These are phyloP conservation scores for Blastocystis sp. DNA, from an alignment of 352 stramenopile genomes.

Conservation along the genomic window DNA sequence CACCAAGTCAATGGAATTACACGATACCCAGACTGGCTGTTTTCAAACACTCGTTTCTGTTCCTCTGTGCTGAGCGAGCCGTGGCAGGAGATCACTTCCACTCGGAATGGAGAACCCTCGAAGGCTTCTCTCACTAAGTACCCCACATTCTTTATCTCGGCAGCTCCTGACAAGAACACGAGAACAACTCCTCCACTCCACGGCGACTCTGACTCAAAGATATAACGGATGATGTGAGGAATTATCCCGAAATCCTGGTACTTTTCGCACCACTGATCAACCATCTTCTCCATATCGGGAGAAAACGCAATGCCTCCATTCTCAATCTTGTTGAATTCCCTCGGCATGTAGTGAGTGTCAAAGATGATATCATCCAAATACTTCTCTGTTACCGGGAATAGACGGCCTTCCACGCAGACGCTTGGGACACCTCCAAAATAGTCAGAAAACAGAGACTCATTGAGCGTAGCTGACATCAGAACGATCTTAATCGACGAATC, in stretches of 20 bases:
- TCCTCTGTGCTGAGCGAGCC: constrained; percentile 83
- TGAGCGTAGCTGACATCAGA: constrained; percentile 91
- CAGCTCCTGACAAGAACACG: constrained; percentile 86
- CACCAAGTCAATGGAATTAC: not conserved
- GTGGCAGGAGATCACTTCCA: constrained; percentile 82
- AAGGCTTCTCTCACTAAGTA: not conserved
- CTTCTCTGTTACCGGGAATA: constrained; percentile 89
- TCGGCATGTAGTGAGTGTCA: constrained; percentile 67
- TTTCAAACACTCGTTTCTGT: constrained; percentile 84
- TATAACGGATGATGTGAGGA: not conserved
- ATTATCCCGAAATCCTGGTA: constrained; percentile 26
- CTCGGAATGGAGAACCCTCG: constrained; percentile 53
- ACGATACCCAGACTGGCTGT: constrained; percentile 62
- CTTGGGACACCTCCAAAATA: constrained; percentile 84
- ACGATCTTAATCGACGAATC: constrained; percentile 66
- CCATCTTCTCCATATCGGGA: constrained; percentile 63
- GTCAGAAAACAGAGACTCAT: constrained; percentile 84
- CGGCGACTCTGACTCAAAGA: not conserved
- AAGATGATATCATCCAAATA: constrained; percentile 87
- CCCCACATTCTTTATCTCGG: constrained; percentile 81
- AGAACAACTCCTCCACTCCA: constrained; percentile 69
- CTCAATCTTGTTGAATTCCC: not conserved
- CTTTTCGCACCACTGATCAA: constrained; percentile 55
- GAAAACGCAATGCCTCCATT: not conserved
- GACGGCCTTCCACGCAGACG: constrained; percentile 74